Conservation (phyloP, 2,329 filamentous ascomycete genomes). For the Fusarium nygamai region DNA sequence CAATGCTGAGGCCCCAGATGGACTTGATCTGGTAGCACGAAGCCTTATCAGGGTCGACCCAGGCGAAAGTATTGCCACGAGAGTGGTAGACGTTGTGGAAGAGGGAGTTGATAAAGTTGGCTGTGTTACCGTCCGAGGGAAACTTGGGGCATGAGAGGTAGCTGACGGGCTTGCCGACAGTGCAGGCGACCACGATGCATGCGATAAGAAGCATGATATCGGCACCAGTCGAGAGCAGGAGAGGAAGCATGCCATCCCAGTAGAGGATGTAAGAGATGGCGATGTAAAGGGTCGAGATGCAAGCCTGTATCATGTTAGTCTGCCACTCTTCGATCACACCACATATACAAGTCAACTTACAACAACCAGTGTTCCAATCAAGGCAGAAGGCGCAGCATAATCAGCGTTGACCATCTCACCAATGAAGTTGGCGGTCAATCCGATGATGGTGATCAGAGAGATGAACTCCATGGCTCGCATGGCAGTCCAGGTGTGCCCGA, state of each 20-base stretch:
- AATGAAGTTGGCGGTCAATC: slow-evolving; percentile 85
- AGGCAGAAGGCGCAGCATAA: slow-evolving; percentile 73
- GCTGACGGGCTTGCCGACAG: slow-evolving; percentile 82
- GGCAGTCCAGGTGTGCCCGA: slow-evolving; percentile 81
- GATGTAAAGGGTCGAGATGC: slow-evolving; percentile 81
- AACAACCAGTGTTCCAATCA: slow-evolving; percentile 82
- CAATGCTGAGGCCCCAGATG: slow-evolving; percentile 86
- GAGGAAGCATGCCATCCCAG: slow-evolving; percentile 78
- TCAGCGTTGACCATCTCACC: slow-evolving; percentile 75
- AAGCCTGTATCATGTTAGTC: slow-evolving; percentile 65
- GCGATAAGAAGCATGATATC: slow-evolving; percentile 79
- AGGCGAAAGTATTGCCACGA: slow-evolving; percentile 51
- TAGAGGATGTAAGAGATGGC: slow-evolving; percentile 85
- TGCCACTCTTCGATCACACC: not conserved
- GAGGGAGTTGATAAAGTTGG: slow-evolving; percentile 57
- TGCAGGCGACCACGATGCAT: slow-evolving; percentile 78
- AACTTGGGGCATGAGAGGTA: slow-evolving; percentile 76
- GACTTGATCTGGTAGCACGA: slow-evolving; percentile 88
- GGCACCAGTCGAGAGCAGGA: slow-evolving; percentile 72
- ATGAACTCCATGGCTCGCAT: slow-evolving; percentile 76
- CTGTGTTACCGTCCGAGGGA: slow-evolving; percentile 53
- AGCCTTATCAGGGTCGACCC: slow-evolving; percentile 62
- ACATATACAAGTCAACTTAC: slow-evolving; percentile 63
- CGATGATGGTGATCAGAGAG: slow-evolving; percentile 79
- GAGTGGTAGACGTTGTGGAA: slow-evolving; percentile 53